Evolutionary conservation across 108 stramenopile species (phyloP), one percentile per base, ranked within the genome.

Genomic region (Fistulifera pelliculosa): DNA sequence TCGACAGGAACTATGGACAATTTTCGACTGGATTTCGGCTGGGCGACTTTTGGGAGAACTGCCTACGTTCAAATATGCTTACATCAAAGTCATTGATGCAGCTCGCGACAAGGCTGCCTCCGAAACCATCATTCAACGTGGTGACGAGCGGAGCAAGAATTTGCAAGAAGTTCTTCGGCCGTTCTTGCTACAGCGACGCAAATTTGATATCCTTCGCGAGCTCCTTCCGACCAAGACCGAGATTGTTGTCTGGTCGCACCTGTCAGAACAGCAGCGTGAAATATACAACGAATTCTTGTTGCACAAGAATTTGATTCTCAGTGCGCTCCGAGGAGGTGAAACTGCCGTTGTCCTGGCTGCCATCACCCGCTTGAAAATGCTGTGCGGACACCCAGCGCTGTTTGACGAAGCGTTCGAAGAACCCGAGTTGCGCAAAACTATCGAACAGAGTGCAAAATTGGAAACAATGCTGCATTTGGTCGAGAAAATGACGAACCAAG

Each of bases 141-240:
- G 86, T 41, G 78, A 82, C 31, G 62, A 74, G 49, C 68, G 73
- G 50, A 91, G 82, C 47, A 23, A 52, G 11, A 68, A 90, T 44
- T 64, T 95, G 25, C 93, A 94, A 61, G 48, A 66, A 12, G 23
- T 75, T 3, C 55, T 97, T 10, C 68, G 71, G 22, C 96, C 96
- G 10, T 87, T 87, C 60, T 79, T 97, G 54, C 80, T 97, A 4
- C 88, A 90, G 39, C 74, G 96, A 6, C 44, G 86, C 40, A 97
- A 97, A 54, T 61, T 52, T 41, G 89, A 91, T 40, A 91, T 87
- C 45, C 76, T 93, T 26, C 54, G 79, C 58, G 81, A 90, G 25
- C 59, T 60, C 17, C 61, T 99, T 41, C 98, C 98, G 0, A 59
- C 75, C 0, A 99, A 99, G 68, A 77, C 66, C 24, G 98, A 99